Base-by-base conservation (phyloP, 257 asterid species). In the Buddleja alternifolia region DNA sequence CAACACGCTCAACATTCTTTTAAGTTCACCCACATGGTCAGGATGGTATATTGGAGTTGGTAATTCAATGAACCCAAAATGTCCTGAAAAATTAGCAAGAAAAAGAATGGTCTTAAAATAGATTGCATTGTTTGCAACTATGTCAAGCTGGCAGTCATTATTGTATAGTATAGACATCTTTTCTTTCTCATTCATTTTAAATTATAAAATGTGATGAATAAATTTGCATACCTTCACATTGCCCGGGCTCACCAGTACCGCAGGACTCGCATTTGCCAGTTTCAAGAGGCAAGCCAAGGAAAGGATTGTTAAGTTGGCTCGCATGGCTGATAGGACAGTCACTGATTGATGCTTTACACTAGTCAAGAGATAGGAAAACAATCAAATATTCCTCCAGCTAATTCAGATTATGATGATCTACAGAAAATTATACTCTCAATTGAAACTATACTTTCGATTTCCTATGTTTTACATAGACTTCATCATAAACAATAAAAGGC, bases 201-300 rank as follows among this genome's bases (percentile, higher is more conserved):
- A 51, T 16, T 69, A 57, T 60, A 59, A 72, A 61, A 14, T 10
- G 10, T 64, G 50, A 68, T 16, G 14, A 73, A 48, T 46, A 52
- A 19, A 77, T 45, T 36, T 20, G 37, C 66, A 59, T 82, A 90
- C 99, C 99, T 91, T 94, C 97, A 69, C 99, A 94, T 72, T 89
- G 95, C 57, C 99, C 97, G 34, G 96, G 88, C 80, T 94, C 99
- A 51, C 88, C 93, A 48, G 96, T 82, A 44, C 96, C 97, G 23
- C 97, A 94, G 25, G 97, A 89, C 80, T 91, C 97, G 53, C 99
- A 94, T 88, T 87, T 91, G 17, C 97, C 99, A 45, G 82, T 82
- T 74, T 94, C 92, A 46, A 94, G 95, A 3, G 97, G 99, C 76
- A 94, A 82, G 54, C 99, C 97, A 75, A 91, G 99, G 73, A 87